phyloP scores from a whole-genome alignment of 306 rosid species.

The Cucumis cinereus region DNA sequence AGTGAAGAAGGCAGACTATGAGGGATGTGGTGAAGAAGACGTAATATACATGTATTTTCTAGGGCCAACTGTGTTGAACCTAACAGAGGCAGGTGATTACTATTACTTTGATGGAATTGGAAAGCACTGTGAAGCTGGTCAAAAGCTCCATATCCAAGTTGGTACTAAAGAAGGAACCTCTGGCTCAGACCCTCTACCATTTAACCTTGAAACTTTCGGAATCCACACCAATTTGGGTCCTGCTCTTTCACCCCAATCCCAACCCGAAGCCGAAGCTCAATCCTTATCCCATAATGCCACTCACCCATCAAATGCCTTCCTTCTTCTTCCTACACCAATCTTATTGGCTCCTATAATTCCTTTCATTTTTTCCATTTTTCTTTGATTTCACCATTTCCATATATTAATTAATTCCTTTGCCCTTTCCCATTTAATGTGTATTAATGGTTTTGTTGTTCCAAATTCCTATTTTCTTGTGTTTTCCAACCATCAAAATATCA shows the following conservation, averaged over 20 bases:
- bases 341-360: not conserved
- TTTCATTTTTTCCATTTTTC: not conserved
- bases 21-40: constrained; percentile 14
- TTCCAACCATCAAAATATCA: not conserved
- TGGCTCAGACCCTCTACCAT: constrained; percentile 10
- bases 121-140: constrained; percentile 65
- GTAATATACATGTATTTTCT: constrained; percentile 13
- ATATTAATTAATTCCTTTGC: not conserved
- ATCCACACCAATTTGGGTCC: not conserved
- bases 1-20: constrained; percentile 31
- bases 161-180: constrained; percentile 8
- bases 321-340: not conserved
- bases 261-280: not conserved
- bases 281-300: not conserved
- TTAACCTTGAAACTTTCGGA: constrained; percentile 2
- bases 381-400: not conserved
- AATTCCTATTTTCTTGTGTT: not conserved
- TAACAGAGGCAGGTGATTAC: constrained; percentile 31
- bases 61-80: constrained; percentile 29
- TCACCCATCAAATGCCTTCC: not conserved
- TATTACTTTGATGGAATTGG: constrained; percentile 48
- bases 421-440: not conserved
- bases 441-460: not conserved
- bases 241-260: not conserved
- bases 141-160: constrained; percentile 39